Base-by-base conservation (phyloP, 1,284 basidiomycete species). In the Dichomitus squalens region DNA sequence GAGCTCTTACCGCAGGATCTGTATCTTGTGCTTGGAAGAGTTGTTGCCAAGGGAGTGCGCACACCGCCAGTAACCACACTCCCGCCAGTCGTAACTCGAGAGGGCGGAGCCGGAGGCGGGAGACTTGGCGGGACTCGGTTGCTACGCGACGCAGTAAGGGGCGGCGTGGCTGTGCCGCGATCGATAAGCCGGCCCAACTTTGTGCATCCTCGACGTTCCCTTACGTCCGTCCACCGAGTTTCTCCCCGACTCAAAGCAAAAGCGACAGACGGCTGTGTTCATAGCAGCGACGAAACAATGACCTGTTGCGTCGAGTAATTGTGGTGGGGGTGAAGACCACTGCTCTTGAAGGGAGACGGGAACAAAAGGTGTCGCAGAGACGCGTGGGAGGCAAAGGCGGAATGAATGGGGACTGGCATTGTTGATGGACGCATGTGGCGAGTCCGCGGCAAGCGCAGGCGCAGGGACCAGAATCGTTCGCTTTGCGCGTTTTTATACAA, bases 301-400 rank as follows among this genome's bases (percentile, higher is more conserved):
- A 29, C 21, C 18, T 23, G 46, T 9, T 31, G 20, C 5, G 23
- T 14, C 12, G 39, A 44, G 44, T 43, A 31, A 54, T 57, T 57
- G 59, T 53, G 29, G 46, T 7, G 14, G 38, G 7, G 4, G 44
- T 18, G 29, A 27, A 46, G 44, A n/a, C 23, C 25, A 34, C 29
- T 31, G 53, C 54, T 52, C 52, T 43, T 23, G 39, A 38, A 16
- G 44, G 21, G 21, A 27, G 44, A 33, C 23, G 43, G 52, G 54
- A 52, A 62, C 60, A 62, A 62, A 62, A 54, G 57, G 53, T 53
- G 54, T 48, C 50, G 49, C 52, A 54, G 44, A 4, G 49, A 49
- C n/a, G 57, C 60, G 60, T 62, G 60, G 29, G 59, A 58, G 49
- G 40, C 34, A 39, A 49, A 18, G 58, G 47, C 35, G 36, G 44